Evolutionary conservation across 2,329 filamentous ascomycete genomes (phyloP), one percentile per base, ranked within the genome.

Genomic region (Endocalyx cinctus): DNA sequence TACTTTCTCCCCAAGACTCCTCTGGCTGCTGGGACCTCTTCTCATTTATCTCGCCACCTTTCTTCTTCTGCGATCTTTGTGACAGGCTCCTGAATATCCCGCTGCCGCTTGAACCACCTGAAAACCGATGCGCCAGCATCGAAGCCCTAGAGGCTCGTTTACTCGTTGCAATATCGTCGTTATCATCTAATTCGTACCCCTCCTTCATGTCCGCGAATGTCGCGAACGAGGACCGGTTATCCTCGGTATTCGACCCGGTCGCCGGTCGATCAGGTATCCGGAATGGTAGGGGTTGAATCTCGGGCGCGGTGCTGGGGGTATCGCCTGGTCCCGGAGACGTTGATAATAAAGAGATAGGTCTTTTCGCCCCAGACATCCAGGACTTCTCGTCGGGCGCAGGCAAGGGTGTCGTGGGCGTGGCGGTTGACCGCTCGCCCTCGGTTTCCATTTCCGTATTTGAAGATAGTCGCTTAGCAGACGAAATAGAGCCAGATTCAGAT

Each of bases 141-240:
- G 55, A 53, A 10, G 39, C 34, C 17, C 47, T 47, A 5, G 69
- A 67, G 11, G 51, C 49, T 15, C 60, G 57, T 33, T 54, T 59
- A 45, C 42, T 50, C 17, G 40, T 40, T 36, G 27, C 43, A 30
- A 34, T 45, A 29, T 42, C 53, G 27, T 33, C 39, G 10, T 58
- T 69, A 17, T 79, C 70, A 19, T 70, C 64, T n/a, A n/a, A n/a
- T n/a, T n/a, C n/a, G n/a, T n/a, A n/a, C n/a, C n/a, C n/a, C n/a
- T n/a, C n/a, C n/a, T n/a, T n/a, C n/a, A n/a, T n/a, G 36, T 83
- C 80, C 12, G 82, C 80, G 48, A 82, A 72, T 0, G 84, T 84
- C 4, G 82, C 85, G 14, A 85, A 67, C 2, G 84, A 85, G 3
- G 82, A 87, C 17, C 70, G 62, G 38, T 74, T 70, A 14, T 72